Evolutionary conservation across 2,329 filamentous ascomycete species (phyloP).

Genomic region (Arthrobotrys iridis): DNA sequence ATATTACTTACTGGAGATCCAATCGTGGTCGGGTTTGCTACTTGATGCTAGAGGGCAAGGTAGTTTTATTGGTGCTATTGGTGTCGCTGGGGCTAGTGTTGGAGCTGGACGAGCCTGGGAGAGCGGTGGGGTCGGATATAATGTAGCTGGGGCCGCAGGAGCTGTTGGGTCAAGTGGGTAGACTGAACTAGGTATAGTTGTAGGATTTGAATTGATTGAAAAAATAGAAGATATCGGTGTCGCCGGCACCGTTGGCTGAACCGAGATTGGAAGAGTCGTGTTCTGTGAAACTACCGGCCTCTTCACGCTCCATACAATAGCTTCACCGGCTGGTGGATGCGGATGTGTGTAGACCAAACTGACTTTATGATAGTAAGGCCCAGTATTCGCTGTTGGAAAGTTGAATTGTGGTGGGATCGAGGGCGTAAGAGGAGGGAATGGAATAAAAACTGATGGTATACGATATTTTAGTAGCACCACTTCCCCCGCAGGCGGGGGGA

Average conservation of each 20-base stretch:
- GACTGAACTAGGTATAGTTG: neutral
- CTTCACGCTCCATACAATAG: neutral
- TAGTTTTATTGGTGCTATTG: neutral
- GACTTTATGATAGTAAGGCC: neutral
- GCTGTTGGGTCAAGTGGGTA: neutral
- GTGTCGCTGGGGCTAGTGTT: neutral
- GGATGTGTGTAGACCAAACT: neutral
- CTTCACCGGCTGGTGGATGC: neutral
- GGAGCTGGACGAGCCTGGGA: neutral
- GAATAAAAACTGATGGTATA: neutral
- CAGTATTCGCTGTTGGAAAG: neutral
- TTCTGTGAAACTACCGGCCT: neutral
- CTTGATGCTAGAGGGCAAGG: neutral
- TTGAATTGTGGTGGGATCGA: neutral
- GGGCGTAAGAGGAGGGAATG: neutral
- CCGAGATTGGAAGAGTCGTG: neutral
- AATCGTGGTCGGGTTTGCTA: neutral
- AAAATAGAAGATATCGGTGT: neutral
- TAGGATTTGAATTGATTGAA: neutral
- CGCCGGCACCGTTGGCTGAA: neutral
- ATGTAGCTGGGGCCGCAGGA: neutral
- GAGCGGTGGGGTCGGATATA: neutral
- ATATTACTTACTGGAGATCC: neutral
- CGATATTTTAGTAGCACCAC: neutral
- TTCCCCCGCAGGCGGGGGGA: neutral